Conservation (phyloP, 2,329 filamentous ascomycete species). For the Aspergillus bombycis region DNA sequence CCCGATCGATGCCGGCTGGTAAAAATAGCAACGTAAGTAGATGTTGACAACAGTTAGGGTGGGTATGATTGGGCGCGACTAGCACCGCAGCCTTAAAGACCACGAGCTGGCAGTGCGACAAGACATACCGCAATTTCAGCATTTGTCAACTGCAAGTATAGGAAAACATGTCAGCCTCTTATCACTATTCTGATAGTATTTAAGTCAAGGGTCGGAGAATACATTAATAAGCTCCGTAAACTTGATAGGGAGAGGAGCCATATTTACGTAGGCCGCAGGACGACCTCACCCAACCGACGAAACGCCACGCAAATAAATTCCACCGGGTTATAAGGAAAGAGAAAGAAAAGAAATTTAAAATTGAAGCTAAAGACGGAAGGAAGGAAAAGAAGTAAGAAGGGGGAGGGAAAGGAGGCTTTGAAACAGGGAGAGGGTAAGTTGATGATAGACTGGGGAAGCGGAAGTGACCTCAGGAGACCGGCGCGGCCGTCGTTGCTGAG, state of each 20-base stretch:
- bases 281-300: slow-evolving; percentile 46
- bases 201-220: slow-evolving; percentile 42
- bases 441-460: slow-evolving; percentile 33
- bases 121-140: slow-evolving; percentile 57
- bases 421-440: slow-evolving; percentile 21
- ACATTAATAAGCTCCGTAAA: slow-evolving; percentile 89
- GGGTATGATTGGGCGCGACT: slow-evolving; percentile 2
- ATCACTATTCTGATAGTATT: neutral
- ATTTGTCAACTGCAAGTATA: slow-evolving; percentile 52
- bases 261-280: slow-evolving; percentile 49
- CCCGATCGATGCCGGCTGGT: slow-evolving; percentile 72
- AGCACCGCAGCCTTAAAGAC: slow-evolving; percentile 17
- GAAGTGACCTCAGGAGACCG: slow-evolving; percentile 47
- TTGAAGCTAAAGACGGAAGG: slow-evolving; percentile 21
- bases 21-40: slow-evolving; percentile 31
- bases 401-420: slow-evolving; percentile 12
- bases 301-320: slow-evolving; percentile 42
- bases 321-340: slow-evolving; percentile 24
- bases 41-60: slow-evolving; percentile 9
- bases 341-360: slow-evolving; percentile 22
- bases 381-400: slow-evolving; percentile 23
- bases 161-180: slow-evolving; percentile 37
- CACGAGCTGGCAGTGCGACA: slow-evolving; percentile 15
- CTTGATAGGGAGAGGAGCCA: slow-evolving; percentile 79
- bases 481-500: slow-evolving; percentile 42